Conservation (phyloP, 78 protist species). For the Ministeria vibrans region DNA sequence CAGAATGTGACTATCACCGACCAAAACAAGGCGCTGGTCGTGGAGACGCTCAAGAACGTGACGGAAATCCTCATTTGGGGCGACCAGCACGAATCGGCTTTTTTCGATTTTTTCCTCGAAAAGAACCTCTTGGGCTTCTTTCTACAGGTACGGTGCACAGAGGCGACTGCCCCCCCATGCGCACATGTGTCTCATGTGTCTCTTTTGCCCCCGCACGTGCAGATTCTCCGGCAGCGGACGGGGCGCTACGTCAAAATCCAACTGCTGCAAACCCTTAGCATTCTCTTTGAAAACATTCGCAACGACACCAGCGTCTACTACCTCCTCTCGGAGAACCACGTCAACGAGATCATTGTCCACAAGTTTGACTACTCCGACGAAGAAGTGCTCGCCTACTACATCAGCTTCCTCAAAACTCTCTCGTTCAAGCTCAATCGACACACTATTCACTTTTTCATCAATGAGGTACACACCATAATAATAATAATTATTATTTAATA, state of each 20-base stretch:
- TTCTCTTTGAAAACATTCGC: constrained; percentile 65
- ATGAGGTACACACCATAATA: constrained; percentile 20
- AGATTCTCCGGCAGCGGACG: constrained; percentile 37
- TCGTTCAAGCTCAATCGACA: constrained; percentile 59
- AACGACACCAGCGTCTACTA: constrained; percentile 52
- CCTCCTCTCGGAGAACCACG: constrained; percentile 70
- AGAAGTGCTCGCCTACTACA: constrained; percentile 76
- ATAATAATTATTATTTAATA: background rate
- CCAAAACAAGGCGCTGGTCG: constrained; percentile 22
- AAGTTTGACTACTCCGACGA: constrained; percentile 71
- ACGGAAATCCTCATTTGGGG: constrained; percentile 88
- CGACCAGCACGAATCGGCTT: constrained; percentile 64
- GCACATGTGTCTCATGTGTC: background rate
- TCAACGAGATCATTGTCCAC: constrained; percentile 70
- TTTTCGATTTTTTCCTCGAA: constrained; percentile 66
- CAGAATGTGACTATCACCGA: background rate
- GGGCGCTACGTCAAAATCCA: constrained; percentile 50
- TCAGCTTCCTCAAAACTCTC: constrained; percentile 78
- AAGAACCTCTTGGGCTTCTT: constrained; percentile 47
- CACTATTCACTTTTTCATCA: constrained; percentile 76
- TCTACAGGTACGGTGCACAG: constrained; percentile 35
- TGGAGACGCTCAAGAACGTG: constrained; percentile 63
- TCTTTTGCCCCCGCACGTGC: background rate
- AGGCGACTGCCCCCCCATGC: background rate
- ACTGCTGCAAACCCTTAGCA: constrained; percentile 69